These are phyloP conservation scores for Lactarius hatsudake DNA, from an alignment of 768 basidiomycete species.

Conservation along the genomic window DNA sequence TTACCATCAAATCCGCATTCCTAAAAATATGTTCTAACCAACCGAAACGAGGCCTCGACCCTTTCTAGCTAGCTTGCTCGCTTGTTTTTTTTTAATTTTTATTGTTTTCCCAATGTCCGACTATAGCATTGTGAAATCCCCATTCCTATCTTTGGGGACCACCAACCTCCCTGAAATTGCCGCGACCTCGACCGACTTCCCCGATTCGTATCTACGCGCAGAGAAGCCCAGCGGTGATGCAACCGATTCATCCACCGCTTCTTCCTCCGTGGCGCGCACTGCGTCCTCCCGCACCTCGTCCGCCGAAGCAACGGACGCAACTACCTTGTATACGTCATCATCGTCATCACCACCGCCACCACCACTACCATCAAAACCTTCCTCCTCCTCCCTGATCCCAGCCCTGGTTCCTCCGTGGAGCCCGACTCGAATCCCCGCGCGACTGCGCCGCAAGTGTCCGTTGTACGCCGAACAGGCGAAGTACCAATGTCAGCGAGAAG, in stretches of 20 bases:
- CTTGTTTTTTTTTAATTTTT: constrained; percentile 3
- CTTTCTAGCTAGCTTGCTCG: constrained; percentile 3
- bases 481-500: neutral
- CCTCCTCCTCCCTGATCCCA: neutral
- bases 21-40: neutral
- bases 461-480: neutral
- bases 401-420: constrained; percentile 3
- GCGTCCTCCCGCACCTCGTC: constrained; percentile 19
- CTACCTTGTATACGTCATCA: neutral
- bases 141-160: neutral
- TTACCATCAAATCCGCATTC: neutral
- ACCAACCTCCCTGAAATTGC: neutral
- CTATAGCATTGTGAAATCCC: constrained; percentile 11
- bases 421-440: constrained; percentile 18
- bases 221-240: neutral
- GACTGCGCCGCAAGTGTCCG: constrained; percentile 21
- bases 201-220: constrained; percentile 8
- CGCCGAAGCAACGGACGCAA: constrained; percentile 3
- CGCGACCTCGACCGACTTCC: constrained; percentile 1
- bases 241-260: constrained; percentile 7
- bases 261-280: neutral
- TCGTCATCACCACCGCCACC: neutral
- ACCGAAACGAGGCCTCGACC: neutral
- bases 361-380: neutral
- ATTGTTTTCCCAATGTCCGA: constrained; percentile 12